Evolutionary conservation across 345 rosid species (phyloP), one percentile per base, ranked within the genome.

Genomic region (Eutrema japonicum): DNA sequence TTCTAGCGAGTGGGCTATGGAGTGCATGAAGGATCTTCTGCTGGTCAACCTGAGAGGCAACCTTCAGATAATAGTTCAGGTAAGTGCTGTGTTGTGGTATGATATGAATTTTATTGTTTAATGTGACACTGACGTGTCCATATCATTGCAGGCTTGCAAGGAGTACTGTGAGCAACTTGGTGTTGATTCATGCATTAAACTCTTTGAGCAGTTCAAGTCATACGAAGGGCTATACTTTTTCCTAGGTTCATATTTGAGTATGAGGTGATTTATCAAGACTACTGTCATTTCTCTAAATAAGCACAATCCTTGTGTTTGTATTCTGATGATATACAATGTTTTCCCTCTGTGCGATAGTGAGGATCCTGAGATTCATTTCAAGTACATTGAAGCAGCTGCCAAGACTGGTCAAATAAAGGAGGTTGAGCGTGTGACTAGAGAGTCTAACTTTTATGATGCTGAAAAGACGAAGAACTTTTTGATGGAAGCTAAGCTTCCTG

Each of bases 61-160:
- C 73, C 99, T 96, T 80, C 99, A 96, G 88, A 96, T 96, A 80
- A 96, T 96, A 65, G 99, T 96, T 75, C 99, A 96, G 98, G 96
- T 87, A 82, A 36, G 60, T 80, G 59, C 60, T 83, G 48, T 71
- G 35, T 32, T 16, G 18, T 70, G 58, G 53, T 66, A 38, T 61
- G 61, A 16, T 56, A 51, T 57, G 62, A 26, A 55, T 14, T 46
- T 52, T 40, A 29, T 40, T 56, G 14, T 68, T 45, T 55, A 9
- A 32, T 53, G 62, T 50, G 71, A 47, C 53, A 61, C 79, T 77
- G 66, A 79, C 75, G 47, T 67, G 27, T 65, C 22, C 75, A 11
- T 70, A 36, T 70, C 63, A 56, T 12, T 87, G 81, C 88, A 96
- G 99, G 72, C 96, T 76, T 96, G 96, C 77, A 96, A 96, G 85